Conservation (phyloP, 345 rosid genomes). For the Litchi chinensis region DNA sequence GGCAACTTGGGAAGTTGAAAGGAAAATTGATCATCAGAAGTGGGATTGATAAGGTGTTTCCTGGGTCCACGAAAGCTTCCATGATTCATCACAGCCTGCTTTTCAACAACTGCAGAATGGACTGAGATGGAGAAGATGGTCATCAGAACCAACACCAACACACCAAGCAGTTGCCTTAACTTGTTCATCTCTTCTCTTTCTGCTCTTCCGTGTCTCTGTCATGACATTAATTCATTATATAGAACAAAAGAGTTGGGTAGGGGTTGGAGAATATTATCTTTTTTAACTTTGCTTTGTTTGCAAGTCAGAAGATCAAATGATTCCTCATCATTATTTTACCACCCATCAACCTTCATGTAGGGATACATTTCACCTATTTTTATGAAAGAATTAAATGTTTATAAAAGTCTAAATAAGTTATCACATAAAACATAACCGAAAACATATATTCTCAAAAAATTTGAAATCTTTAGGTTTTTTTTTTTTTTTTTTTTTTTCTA, state of each 20-base stretch:
- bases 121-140: conserved; percentile 11
- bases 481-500: no score
- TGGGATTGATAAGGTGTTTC: conserved; percentile 42
- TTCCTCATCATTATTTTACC: neutral
- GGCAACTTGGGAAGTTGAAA: conserved; percentile 39
- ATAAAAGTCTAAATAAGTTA: no score
- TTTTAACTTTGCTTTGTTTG: conserved; percentile 27
- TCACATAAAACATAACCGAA: no score
- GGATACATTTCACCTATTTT: no score
- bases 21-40: conserved; percentile 21
- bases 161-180: conserved; percentile 20
- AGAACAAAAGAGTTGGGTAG: neutral
- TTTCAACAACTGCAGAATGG: conserved; percentile 21
- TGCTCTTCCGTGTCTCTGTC: neutral
- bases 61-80: conserved; percentile 46
- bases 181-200: conserved; percentile 20
- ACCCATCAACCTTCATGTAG: no score
- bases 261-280: neutral
- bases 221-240: neutral
- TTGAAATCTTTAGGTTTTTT: no score
- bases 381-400: no score
- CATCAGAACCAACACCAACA: conserved; percentile 32
- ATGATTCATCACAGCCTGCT: conserved; percentile 35
- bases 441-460: no score
- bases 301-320: conserved; percentile 20